Evolutionary conservation across 345 rosid genomes (phyloP).

Genomic region (Bretschneidera sinensis): DNA sequence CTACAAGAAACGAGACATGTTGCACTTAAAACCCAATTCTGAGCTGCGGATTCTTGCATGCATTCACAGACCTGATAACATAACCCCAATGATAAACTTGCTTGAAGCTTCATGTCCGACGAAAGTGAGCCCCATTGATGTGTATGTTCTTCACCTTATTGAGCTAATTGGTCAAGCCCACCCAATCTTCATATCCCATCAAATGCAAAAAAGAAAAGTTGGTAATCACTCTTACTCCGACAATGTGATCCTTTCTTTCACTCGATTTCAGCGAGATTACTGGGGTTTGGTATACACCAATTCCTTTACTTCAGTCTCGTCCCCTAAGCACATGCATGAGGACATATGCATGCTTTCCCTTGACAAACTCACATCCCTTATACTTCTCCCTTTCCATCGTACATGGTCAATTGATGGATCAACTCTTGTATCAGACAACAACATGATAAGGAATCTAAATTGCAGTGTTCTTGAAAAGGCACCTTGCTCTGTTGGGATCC

Average conservation of each 20-base stretch:
- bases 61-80: slow-evolving; percentile 43
- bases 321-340: slow-evolving; percentile 47
- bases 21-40: slow-evolving; percentile 19
- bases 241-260: slow-evolving; percentile 32
- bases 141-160: slow-evolving; percentile 48
- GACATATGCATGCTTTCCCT: slow-evolving; percentile 52
- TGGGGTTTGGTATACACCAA: slow-evolving; percentile 23
- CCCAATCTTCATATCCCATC: slow-evolving; percentile 49
- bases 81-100: slow-evolving; percentile 25
- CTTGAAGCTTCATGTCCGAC: slow-evolving; percentile 31
- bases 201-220: slow-evolving; percentile 17
- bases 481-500: slow-evolving; percentile 63
- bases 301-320: slow-evolving; percentile 26
- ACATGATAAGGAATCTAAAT: slow-evolving; percentile 29
- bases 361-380: slow-evolving; percentile 38
- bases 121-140: slow-evolving; percentile 27
- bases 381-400: slow-evolving; percentile 54
- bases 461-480: slow-evolving; percentile 40
- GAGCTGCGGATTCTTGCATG: slow-evolving; percentile 43
- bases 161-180: slow-evolving; percentile 43
- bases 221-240: slow-evolving; percentile 26
- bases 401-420: slow-evolving; percentile 39
- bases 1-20: slow-evolving; percentile 39
- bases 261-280: slow-evolving; percentile 19
- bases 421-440: slow-evolving; percentile 26